Conservation (phyloP, 176 grass and related monocot genomes). For the Oryza brachyantha region DNA sequence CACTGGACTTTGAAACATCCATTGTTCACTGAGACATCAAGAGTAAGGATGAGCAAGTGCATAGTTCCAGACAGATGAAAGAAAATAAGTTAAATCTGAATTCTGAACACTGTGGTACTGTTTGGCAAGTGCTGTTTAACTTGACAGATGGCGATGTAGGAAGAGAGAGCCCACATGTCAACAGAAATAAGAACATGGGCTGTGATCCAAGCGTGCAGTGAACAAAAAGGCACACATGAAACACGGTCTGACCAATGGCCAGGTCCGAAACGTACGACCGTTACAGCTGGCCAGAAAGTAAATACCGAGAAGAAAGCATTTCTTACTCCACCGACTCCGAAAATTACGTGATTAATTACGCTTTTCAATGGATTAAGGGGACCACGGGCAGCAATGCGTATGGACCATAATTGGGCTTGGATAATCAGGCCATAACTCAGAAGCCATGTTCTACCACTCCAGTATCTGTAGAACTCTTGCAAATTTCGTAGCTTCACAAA, state of each 20-base stretch:
- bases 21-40: neutral
- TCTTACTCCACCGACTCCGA: conserved; percentile 10
- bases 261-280: conserved; percentile 23
- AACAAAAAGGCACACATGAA: conserved; percentile 11
- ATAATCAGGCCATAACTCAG: neutral
- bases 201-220: neutral
- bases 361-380: conserved; percentile 3
- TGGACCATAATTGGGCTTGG: conserved; percentile 14
- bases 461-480: neutral
- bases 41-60: neutral
- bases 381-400: conserved; percentile 11
- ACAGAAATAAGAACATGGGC: neutral
- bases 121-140: neutral
- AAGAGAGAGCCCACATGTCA: neutral
- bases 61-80: neutral
- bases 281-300: conserved; percentile 25
- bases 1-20: neutral
- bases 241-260: conserved; percentile 13
- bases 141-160: neutral
- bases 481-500: neutral
- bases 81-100: neutral
- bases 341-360: conserved; percentile 34
- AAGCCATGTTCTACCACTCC: neutral
- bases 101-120: neutral
- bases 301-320: conserved; percentile 28